Conservation (phyloP, 768 basidiomycete genomes). For the Rhizopogon sp. region DNA sequence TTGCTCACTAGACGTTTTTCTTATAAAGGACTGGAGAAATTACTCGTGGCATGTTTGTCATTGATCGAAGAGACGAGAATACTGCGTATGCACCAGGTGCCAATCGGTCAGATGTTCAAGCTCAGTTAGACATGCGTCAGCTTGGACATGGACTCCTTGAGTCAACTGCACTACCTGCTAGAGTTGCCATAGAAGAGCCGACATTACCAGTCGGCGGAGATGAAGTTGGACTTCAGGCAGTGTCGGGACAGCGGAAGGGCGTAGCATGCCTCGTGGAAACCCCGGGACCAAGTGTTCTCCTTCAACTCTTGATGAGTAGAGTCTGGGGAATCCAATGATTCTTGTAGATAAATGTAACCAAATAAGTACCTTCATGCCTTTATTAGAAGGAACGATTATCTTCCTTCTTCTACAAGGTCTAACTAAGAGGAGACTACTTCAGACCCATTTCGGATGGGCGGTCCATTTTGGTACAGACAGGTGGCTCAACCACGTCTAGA, state of each 20-base stretch:
- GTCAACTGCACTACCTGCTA: constrained; percentile 50
- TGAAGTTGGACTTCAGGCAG: neutral
- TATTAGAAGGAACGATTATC: no score
- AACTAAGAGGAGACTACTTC: neutral
- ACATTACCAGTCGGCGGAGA: constrained; percentile 6
- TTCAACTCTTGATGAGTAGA: constrained; percentile 44
- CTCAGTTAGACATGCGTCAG: constrained; percentile 37
- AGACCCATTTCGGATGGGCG: no score
- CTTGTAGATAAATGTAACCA: no score
- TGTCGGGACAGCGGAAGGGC: constrained; percentile 19
- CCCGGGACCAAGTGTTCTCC: constrained; percentile 53
- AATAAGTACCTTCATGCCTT: no score
- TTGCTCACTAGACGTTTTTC: neutral
- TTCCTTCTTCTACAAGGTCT: no score
- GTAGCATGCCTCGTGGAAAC: constrained; percentile 51
- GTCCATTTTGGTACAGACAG: no score
- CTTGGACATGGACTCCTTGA: constrained; percentile 35
- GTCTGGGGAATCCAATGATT: constrained; percentile 42
- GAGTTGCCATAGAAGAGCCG: constrained; percentile 41
- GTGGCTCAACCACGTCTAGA: no score
- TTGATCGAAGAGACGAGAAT: constrained; percentile 66
- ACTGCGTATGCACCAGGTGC: constrained; percentile 61
- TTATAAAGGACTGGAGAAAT: constrained; percentile 62
- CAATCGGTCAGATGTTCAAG: constrained; percentile 62
- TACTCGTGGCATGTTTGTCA: constrained; percentile 84